Evolutionary conservation across 495 filamentous ascomycete genomes (phyloP).

Genomic region (Articulospora tetracladia): DNA sequence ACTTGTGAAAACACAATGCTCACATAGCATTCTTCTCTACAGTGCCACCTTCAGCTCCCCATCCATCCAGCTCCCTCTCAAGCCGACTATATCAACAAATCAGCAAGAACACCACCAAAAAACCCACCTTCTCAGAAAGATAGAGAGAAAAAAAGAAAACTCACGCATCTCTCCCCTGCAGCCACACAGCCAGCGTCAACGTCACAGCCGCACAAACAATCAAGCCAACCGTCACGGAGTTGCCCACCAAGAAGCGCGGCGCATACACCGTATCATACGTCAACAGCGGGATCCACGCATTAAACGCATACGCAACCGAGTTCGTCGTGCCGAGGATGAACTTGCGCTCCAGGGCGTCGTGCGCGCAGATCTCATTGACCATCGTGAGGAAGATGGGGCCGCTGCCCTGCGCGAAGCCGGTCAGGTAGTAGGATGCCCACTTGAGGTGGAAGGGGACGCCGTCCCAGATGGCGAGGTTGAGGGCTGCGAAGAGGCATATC

Average conservation of each 20-base stretch:
- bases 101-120: too few species aligned
- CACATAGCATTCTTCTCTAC: too few species aligned
- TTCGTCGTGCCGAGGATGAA: constrained; percentile 35
- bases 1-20: too few species aligned
- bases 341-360: constrained; percentile 49
- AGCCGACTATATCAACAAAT: too few species aligned
- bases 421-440: constrained; percentile 17
- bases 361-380: constrained; percentile 42
- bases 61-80: too few species aligned
- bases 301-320: constrained; percentile 10
- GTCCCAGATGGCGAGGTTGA: constrained; percentile 16
- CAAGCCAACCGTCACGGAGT: too few species aligned
- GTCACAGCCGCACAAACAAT: too few species aligned
- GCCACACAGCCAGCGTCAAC: too few species aligned
- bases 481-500: constrained; percentile 30
- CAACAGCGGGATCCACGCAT: constrained; percentile 40
- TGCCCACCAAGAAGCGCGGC: constrained; percentile 26
- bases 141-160: too few species aligned
- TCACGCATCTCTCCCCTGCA: too few species aligned
- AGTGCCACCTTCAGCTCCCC: too few species aligned
- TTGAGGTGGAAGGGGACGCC: constrained; percentile 27
- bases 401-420: neutral
- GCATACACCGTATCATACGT: constrained; percentile 48
- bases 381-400: constrained; percentile 24
- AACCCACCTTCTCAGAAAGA: too few species aligned